Evolutionary conservation across 257 asterid genomes (phyloP).

Genomic region (Fraxinus excelsior): DNA sequence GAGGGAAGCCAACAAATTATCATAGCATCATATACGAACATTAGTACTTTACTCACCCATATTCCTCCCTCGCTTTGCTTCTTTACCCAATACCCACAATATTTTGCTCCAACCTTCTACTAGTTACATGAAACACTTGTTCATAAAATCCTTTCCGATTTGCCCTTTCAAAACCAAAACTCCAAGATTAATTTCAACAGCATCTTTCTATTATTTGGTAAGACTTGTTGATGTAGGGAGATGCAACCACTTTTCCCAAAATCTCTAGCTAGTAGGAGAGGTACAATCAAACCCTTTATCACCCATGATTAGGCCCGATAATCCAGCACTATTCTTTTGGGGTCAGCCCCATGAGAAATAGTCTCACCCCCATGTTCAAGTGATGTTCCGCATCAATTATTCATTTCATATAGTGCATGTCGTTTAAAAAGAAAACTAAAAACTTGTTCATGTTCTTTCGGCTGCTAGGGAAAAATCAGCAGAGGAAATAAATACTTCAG

Average conservation of each 20-base stretch:
- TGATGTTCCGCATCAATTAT: no score
- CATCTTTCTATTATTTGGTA: background rate
- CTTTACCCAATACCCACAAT: background rate
- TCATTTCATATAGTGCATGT: background rate
- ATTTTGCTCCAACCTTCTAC: background rate
- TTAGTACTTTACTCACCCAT: background rate
- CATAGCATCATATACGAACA: background rate
- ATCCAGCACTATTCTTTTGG: background rate
- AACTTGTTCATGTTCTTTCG: background rate
- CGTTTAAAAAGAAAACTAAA: background rate
- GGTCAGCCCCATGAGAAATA: no score
- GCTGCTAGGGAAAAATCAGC: background rate
- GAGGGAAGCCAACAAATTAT: background rate
- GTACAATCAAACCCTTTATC: background rate
- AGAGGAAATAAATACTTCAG: background rate
- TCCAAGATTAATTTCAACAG: background rate
- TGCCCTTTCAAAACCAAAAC: background rate
- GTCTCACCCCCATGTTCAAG: background rate
- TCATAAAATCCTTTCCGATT: background rate
- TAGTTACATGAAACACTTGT: background rate
- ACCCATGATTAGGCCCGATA: background rate
- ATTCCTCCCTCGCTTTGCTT: background rate
- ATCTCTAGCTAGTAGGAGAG: background rate
- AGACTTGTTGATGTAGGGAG: background rate
- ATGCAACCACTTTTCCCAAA: background rate